Evolutionary conservation across 257 asterid species (phyloP), one percentile per base, ranked within the genome.

Genomic region (Solanum rostratum): DNA sequence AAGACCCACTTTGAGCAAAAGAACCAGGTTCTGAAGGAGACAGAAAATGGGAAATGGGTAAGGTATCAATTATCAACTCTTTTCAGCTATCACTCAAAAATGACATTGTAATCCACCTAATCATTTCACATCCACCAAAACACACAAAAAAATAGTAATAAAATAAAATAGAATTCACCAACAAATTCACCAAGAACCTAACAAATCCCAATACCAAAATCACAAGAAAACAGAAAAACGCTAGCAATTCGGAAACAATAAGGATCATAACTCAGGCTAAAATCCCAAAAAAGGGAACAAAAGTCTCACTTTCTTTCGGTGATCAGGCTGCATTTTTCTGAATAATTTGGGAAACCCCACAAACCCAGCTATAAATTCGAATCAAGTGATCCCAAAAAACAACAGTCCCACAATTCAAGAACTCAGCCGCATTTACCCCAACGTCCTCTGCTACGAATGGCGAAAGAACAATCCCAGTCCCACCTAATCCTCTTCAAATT

Each of bases 401-500:
- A 45, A 68, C 57, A 69, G 63, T 81, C 79, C 79, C 83, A 39
- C 86, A 70, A 74, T 39, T 76, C 80, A 78, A 11, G n/a, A 87
- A 76, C 20, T 92, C 92, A 94, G 84, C 99, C 98, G 80, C 97
- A 94, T 93, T 93, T 89, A 29, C 95, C 96, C 97, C 96, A 93
- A 46, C 93, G 87, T 24, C 97, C 90, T 66, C 95, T 89, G 92
- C 97, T 93, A 45, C 96, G 92, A 84, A 92, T 89, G 84, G 91
- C 90, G 46, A 92, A 90, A 49, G 93, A 90, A 87, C 87, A 89
- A 62, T 94, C 80, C 80, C 80, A 71, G 54, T 71, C 93, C 93
- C 92, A 91, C 91, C 93, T 88, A 30, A 90, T 88, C 27, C 92
- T 88, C 87, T 87, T 93, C 53, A 91, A 90, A 83, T 89, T 88